phyloP scores from a whole-genome alignment of 805 yeast genomes.

The Saturnispora mendoncae region DNA sequence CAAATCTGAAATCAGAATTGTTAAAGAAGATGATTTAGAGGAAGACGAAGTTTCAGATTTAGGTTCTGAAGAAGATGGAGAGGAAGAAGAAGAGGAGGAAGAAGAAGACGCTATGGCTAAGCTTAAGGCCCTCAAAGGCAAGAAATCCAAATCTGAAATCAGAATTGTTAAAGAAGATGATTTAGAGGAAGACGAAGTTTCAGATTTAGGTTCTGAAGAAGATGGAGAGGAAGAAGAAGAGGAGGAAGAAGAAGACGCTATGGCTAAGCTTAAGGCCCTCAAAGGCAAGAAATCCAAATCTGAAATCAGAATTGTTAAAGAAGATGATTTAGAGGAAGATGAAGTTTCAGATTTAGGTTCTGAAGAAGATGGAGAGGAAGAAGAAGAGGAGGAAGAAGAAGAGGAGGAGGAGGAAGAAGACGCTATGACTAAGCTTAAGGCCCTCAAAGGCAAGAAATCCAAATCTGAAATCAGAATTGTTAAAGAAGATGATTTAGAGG shows the following conservation, averaged over 20 bases:
- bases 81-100: slow-evolving; percentile 10
- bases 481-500: slow-evolving; percentile 23
- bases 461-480: slow-evolving; percentile 23
- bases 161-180: slow-evolving; percentile 14
- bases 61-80: slow-evolving; percentile 14
- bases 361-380: slow-evolving; percentile 7
- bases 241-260: slow-evolving; percentile 22
- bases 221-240: slow-evolving; percentile 14
- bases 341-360: slow-evolving; percentile 13
- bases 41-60: slow-evolving; percentile 21
- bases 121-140: slow-evolving; percentile 14
- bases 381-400: slow-evolving; percentile 20
- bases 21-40: slow-evolving; percentile 24
- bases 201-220: slow-evolving; percentile 20
- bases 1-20: slow-evolving; percentile 21
- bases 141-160: slow-evolving; percentile 15
- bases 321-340: slow-evolving; percentile 22
- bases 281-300: slow-evolving; percentile 24
- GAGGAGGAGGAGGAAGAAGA: slow-evolving; percentile 13
- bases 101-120: slow-evolving; percentile 10
- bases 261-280: slow-evolving; percentile 18
- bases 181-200: slow-evolving; percentile 13
- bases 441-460: slow-evolving; percentile 27
- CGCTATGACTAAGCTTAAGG: slow-evolving; percentile 29
- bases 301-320: slow-evolving; percentile 26